Evolutionary conservation across 805 yeast species (phyloP).

Genomic region (Maudiozyma barnettii): DNA sequence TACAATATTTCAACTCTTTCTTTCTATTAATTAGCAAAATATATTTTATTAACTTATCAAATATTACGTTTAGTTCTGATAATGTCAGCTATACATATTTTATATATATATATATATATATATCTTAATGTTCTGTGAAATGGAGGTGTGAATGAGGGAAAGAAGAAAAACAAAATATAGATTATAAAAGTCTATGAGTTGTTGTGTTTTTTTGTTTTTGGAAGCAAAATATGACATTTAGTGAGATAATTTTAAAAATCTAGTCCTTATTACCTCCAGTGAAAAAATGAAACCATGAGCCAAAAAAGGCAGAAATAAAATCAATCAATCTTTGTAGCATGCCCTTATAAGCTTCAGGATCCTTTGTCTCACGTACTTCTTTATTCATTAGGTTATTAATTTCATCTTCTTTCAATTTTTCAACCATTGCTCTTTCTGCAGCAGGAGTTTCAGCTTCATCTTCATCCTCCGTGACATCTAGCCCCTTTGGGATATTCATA

Average conservation of each 20-base stretch:
- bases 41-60: not conserved
- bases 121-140: not conserved
- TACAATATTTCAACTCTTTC: not conserved
- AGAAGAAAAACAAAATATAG: too few relatives aligned
- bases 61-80: not conserved
- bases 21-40: too few relatives aligned
- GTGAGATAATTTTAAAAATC: too few relatives aligned
- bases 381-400: not conserved
- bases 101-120: not conserved
- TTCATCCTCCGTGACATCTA: not conserved
- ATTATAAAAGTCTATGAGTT: not conserved
- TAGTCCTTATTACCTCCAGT: not conserved
- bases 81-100: too few relatives aligned
- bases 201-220: not conserved
- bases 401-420: not conserved
- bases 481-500: not conserved
- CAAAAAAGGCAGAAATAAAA: conserved; percentile 4
- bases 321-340: conserved; percentile 5
- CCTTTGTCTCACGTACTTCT: not conserved
- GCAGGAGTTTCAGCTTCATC: not conserved
- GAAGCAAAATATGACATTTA: too few relatives aligned
- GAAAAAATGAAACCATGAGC: conserved; percentile 6
- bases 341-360: conserved; percentile 4
- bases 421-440: not conserved
- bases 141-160: not conserved